phyloP scores from a whole-genome alignment of 176 grass and related monocot species.

The Eleusine coracana region DNA sequence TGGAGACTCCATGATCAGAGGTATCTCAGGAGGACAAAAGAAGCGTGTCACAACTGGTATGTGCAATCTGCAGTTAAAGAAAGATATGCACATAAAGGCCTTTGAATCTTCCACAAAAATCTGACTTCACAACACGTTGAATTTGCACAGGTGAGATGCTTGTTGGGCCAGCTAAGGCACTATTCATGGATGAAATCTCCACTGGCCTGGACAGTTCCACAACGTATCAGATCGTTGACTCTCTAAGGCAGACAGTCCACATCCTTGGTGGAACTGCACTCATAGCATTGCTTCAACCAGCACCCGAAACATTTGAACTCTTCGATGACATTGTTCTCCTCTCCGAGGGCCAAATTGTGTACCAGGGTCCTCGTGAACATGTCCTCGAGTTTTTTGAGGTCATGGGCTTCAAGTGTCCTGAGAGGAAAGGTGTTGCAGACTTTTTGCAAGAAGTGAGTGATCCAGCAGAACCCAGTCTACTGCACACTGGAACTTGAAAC shows the following conservation, averaged over 20 bases:
- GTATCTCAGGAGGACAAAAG: constrained; percentile 95
- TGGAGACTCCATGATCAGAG: constrained; percentile 88
- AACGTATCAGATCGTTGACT: constrained; percentile 89
- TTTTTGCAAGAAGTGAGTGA: constrained; percentile 92
- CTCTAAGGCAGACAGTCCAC: constrained; percentile 81
- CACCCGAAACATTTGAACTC: constrained; percentile 86
- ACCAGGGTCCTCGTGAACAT: constrained; percentile 84
- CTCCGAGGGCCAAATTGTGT: constrained; percentile 88
- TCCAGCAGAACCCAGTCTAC: not conserved
- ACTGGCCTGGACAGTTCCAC: constrained; percentile 95
- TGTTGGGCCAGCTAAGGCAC: constrained; percentile 89
- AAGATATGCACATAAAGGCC: not conserved
- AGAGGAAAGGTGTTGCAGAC: constrained; percentile 91
- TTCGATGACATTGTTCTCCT: constrained; percentile 91
- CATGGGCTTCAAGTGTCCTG: constrained; percentile 92
- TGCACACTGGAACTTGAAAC: not conserved
- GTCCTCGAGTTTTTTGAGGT: constrained; percentile 80
- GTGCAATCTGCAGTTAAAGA: constrained; percentile 21
- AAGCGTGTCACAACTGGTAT: constrained; percentile 95
- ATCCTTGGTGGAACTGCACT: constrained; percentile 88
- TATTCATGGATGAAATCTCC: constrained; percentile 98
- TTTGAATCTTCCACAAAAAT: constrained; percentile 23
- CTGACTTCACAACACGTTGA: constrained; percentile 24
- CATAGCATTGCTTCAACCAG: constrained; percentile 88
- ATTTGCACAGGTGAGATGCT: constrained; percentile 86